These are phyloP conservation scores for Magnaporthiopsis rhizophila DNA, from an alignment of 2,329 filamentous ascomycete genomes.

Conservation along the genomic window DNA sequence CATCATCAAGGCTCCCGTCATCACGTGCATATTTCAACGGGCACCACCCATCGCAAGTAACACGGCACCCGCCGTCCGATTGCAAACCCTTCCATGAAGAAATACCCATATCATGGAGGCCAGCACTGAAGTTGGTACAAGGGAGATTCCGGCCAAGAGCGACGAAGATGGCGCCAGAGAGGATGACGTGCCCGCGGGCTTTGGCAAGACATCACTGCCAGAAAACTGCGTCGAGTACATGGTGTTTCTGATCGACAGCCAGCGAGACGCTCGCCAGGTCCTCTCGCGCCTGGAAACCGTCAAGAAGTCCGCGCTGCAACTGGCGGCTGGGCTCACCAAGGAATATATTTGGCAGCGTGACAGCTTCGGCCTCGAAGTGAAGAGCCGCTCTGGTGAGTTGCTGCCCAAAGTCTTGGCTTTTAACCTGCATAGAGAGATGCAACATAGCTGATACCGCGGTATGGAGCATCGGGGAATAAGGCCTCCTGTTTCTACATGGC, in stretches of 20 bases:
- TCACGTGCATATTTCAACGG: background rate
- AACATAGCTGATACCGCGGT: background rate
- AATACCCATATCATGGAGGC: background rate
- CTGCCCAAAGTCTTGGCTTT: background rate
- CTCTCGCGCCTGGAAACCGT: conserved; percentile 62
- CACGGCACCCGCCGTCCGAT: no score
- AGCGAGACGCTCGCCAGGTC: conserved; percentile 46
- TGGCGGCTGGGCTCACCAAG: conserved; percentile 59
- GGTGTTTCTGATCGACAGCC: conserved; percentile 60
- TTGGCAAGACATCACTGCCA: conserved; percentile 36
- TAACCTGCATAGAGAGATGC: background rate
- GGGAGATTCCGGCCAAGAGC: background rate
- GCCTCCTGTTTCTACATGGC: conserved; percentile 60
- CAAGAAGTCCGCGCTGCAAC: conserved; percentile 56
- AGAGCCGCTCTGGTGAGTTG: conserved; percentile 46
- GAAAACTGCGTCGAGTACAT: conserved; percentile 85
- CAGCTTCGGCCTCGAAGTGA: conserved; percentile 61
- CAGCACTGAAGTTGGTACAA: background rate
- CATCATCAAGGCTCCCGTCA: background rate
- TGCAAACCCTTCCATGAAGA: background rate
- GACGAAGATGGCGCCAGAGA: background rate
- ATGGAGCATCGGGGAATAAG: conserved; percentile 20
- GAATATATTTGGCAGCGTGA: conserved; percentile 96
- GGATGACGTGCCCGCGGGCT: background rate
- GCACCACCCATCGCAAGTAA: no score